These are phyloP conservation scores for Pichiaceae sp. DNA, from an alignment of 1,139 yeast species.

Conservation along the genomic window DNA sequence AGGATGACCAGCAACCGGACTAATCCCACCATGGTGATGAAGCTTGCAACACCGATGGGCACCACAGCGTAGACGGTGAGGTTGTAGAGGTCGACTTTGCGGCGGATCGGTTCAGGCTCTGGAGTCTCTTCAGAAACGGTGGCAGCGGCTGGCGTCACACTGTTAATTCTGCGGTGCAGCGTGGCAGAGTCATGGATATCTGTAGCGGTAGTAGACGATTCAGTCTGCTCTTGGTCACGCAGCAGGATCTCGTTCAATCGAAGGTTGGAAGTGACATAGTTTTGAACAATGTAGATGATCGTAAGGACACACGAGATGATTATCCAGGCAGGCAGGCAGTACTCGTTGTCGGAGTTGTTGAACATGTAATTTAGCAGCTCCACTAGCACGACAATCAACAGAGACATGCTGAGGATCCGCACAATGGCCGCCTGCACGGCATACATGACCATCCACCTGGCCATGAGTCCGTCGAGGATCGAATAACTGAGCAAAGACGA, in stretches of 20 bases:
- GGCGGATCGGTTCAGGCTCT: constrained; percentile 31
- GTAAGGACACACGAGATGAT: constrained; percentile 80
- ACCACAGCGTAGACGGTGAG: constrained; percentile 94
- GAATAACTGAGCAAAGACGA: constrained; percentile 79
- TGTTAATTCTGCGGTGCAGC: constrained; percentile 1
- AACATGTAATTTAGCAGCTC: constrained; percentile 58
- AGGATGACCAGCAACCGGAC: constrained; percentile 67
- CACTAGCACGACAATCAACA: constrained; percentile 63
- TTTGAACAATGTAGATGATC: constrained; percentile 75
- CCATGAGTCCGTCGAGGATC: constrained; percentile 82
- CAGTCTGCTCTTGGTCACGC: constrained; percentile 5
- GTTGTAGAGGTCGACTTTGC: constrained; percentile 74
- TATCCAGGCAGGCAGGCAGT: constrained; percentile 86
- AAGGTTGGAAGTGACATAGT: constrained; percentile 80
- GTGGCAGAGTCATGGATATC: not conserved
- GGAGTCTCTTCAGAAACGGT: not conserved
- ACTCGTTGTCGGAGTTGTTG: constrained; percentile 41
- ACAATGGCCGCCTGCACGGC: constrained; percentile 83
- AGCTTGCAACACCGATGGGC: constrained; percentile 93
- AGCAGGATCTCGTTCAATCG: constrained; percentile 39
- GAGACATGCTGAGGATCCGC: constrained; percentile 74
- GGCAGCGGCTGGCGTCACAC: not conserved
- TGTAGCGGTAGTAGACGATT: not conserved
- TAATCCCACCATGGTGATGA: constrained; percentile 81
- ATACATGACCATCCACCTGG: constrained; percentile 88